phyloP scores from a whole-genome alignment of 1,284 basidiomycete genomes.

The Tylopilus sp. region DNA sequence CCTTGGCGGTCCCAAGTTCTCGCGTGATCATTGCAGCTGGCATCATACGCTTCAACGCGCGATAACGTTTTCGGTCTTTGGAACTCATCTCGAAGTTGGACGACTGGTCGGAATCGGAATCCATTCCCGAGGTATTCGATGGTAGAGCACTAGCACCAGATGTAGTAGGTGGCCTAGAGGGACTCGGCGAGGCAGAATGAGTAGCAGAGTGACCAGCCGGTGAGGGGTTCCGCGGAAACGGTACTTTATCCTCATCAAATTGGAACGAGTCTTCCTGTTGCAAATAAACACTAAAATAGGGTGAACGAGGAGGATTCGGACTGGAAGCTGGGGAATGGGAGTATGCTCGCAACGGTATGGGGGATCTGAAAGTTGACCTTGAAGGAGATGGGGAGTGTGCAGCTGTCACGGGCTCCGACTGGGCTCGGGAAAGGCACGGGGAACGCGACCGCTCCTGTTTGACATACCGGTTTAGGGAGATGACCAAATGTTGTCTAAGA shows the following conservation, averaged over 20 bases:
- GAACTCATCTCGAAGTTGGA: slow-evolving; percentile 20
- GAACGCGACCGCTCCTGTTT: slow-evolving; percentile 12
- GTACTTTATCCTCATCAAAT: slow-evolving; percentile 8
- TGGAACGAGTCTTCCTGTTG: slow-evolving; percentile 17
- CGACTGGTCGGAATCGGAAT: slow-evolving; percentile 19
- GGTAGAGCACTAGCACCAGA: slow-evolving; percentile 19
- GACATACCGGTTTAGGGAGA: neutral
- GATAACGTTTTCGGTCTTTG: slow-evolving; percentile 35
- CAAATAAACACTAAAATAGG: slow-evolving; percentile 11
- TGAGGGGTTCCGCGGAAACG: slow-evolving; percentile 2
- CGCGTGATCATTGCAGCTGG: slow-evolving; percentile 44
- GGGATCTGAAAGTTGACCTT: slow-evolving; percentile 1
- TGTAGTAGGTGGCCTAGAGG: slow-evolving; percentile 20
- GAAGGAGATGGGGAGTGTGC: slow-evolving; percentile 2
- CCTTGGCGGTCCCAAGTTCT: slow-evolving; percentile 22
- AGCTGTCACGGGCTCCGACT: slow-evolving; percentile 12
- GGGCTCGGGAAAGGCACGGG: slow-evolving; percentile 2
- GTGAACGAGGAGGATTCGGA: slow-evolving; percentile 7
- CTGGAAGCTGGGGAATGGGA: slow-evolving; percentile 10
- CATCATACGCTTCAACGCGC: slow-evolving; percentile 43
- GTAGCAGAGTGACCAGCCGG: slow-evolving; percentile 1
- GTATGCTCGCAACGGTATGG: slow-evolving; percentile 4
- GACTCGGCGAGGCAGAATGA: slow-evolving; percentile 16
- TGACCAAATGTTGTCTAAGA: neutral
- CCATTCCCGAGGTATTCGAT: slow-evolving; percentile 16